These are phyloP conservation scores for Glycyrrhiza uralensis DNA, from an alignment of 306 rosid species.

Conservation along the genomic window DNA sequence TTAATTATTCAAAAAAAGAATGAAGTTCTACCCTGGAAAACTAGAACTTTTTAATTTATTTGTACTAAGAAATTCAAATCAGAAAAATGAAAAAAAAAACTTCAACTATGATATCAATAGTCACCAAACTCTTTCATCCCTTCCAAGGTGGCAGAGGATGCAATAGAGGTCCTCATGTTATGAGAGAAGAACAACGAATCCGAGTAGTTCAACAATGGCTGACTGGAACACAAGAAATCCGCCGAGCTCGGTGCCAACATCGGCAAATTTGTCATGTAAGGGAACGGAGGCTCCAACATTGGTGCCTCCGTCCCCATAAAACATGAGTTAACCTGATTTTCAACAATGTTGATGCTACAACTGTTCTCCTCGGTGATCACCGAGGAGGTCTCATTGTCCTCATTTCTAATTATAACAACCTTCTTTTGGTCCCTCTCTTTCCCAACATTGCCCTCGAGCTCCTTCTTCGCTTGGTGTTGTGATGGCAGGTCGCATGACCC, in stretches of 20 bases:
- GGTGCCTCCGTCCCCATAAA: slow-evolving; percentile 25
- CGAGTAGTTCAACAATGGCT: slow-evolving; percentile 35
- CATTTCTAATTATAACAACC: slow-evolving; percentile 8
- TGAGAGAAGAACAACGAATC: slow-evolving; percentile 37
- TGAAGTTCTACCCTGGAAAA: slow-evolving; percentile 40
- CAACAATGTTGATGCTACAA: slow-evolving; percentile 28
- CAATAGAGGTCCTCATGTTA: slow-evolving; percentile 33
- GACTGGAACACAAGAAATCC: slow-evolving; percentile 40
- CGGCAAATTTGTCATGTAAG: slow-evolving; percentile 42
- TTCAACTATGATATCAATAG: slow-evolving; percentile 13
- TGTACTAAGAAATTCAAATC: slow-evolving; percentile 8
- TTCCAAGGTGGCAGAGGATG: slow-evolving; percentile 28
- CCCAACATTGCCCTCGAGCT: not conserved
- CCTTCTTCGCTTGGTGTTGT: not conserved
- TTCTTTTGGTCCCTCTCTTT: not conserved
- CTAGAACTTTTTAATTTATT: slow-evolving; percentile 41
- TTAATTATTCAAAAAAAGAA: not conserved
- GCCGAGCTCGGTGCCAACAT: slow-evolving; percentile 19
- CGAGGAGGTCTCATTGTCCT: slow-evolving; percentile 70
- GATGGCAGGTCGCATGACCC: not conserved
- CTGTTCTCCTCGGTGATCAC: slow-evolving; percentile 50
- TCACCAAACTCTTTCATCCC: slow-evolving; percentile 32
- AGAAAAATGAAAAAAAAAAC: not conserved
- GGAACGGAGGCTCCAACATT: slow-evolving; percentile 32
- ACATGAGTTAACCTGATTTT: slow-evolving; percentile 53